Percentiles rank a stretch among this genome's conserved stretches.
phyloP scores from a whole-genome alignment of 192 early-diverging fungal species.

The Gorgonomyces haynaldii region DNA sequence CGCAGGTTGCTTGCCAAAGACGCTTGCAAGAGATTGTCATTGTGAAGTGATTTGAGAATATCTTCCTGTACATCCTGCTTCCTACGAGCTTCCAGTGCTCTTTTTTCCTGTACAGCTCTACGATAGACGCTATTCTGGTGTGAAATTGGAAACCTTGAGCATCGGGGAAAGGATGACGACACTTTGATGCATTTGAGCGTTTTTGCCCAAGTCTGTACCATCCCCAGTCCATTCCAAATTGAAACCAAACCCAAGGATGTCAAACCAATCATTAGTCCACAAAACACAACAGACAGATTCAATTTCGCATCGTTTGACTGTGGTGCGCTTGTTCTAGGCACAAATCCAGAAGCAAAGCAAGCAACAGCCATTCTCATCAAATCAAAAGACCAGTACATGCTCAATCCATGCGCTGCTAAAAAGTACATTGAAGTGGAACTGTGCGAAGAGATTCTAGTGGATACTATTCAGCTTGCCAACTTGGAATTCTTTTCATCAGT shows the following conservation, averaged over 20 bases:
- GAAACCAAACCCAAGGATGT: neutral
- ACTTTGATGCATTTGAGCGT: too few relatives aligned
- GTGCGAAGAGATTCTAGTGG: conserved; percentile 87
- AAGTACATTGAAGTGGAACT: conserved; percentile 89
- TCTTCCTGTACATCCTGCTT: conserved; percentile 31
- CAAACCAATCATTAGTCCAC: neutral
- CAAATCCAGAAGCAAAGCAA: conserved; percentile 76
- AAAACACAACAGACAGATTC: conserved; percentile 41
- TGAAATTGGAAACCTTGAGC: neutral
- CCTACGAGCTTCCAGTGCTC: conserved; percentile 27
- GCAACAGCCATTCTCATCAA: conserved; percentile 72
- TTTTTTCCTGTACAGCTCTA: conserved; percentile 14
- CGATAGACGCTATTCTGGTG: neutral
- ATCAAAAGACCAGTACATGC: conserved; percentile 92
- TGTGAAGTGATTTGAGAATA: conserved; percentile 27
- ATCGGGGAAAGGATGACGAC: neutral
- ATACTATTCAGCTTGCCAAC: conserved; percentile 82
- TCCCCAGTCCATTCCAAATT: neutral
- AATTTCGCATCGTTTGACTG: conserved; percentile 94
- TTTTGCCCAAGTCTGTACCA: neutral
- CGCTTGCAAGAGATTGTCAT: conserved; percentile 26
- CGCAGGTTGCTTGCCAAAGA: conserved; percentile 28
- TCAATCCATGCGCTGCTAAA: conserved; percentile 70
- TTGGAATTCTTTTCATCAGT: conserved; percentile 95
- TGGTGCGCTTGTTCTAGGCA: conserved; percentile 72